These are phyloP conservation scores for Xanthoconium purpureum DNA, from an alignment of 768 basidiomycete species.

Conservation along the genomic window DNA sequence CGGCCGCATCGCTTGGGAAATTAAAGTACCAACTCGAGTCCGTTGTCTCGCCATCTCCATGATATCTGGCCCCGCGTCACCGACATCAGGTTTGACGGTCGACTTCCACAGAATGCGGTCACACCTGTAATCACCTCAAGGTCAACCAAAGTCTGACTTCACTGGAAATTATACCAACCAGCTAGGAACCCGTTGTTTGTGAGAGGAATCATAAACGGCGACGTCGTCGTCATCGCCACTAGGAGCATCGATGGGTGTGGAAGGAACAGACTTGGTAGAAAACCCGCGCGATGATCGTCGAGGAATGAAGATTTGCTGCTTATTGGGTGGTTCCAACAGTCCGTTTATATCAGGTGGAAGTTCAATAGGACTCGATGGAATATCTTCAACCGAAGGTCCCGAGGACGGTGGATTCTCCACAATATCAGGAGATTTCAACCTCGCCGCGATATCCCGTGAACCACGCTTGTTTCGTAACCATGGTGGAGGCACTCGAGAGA, in stretches of 20 bases:
- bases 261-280: constrained; percentile 29
- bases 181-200: constrained; percentile 80
- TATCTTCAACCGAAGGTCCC: constrained; percentile 24
- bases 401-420: constrained; percentile 26
- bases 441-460: constrained; percentile 3
- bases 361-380: constrained; percentile 22
- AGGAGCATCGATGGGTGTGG: constrained; percentile 33
- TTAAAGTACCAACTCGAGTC: constrained; percentile 51
- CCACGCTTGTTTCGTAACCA: constrained; percentile 31
- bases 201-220: constrained; percentile 78
- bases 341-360: not conserved
- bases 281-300: constrained; percentile 28
- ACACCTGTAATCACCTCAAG: constrained; percentile 49
- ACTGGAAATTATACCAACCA: constrained; percentile 49
- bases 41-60: constrained; percentile 34
- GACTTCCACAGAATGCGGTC: constrained; percentile 84
- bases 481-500: constrained; percentile 29
- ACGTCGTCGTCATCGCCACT: constrained; percentile 43
- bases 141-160: constrained; percentile 1
- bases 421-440: constrained; percentile 25
- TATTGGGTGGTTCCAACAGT: constrained; percentile 22
- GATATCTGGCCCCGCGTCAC: constrained; percentile 39
- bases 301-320: constrained; percentile 19
- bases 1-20: constrained; percentile 53
- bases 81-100: constrained; percentile 50